Percentiles rank a stretch among this genome's conserved stretches.
Conservation (phyloP, 331 rosid species). For the Erythrophleum ivorense region DNA sequence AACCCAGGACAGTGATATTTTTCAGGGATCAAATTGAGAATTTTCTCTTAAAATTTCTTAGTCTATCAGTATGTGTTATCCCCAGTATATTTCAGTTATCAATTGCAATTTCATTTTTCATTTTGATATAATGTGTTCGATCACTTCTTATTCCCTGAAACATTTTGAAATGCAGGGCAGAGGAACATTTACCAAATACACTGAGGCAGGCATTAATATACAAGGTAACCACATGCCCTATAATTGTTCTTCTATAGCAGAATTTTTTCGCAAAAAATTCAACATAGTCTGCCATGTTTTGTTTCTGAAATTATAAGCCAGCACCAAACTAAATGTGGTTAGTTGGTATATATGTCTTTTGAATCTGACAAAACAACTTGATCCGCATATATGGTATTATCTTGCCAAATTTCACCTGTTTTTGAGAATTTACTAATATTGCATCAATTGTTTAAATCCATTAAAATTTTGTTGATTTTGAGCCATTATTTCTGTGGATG, state of each 20-base stretch:
- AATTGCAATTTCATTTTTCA: conserved; percentile 6
- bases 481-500: not conserved
- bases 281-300: not conserved
- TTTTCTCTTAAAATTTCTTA: not conserved
- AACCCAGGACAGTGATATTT: not conserved
- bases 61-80: conserved; percentile 7
- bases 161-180: conserved; percentile 72
- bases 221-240: conserved; percentile 54
- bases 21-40: not conserved
- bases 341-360: not conserved
- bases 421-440: not conserved
- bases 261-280: not conserved
- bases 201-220: conserved; percentile 93
- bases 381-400: not conserved
- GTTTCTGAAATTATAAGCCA: not conserved
- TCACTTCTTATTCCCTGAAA: conserved; percentile 3
- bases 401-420: not conserved
- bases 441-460: not conserved
- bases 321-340: not conserved
- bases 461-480: not conserved
- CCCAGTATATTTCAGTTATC: conserved; percentile 26
- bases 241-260: conserved; percentile 5
- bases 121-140: not conserved
- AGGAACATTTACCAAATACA: conserved; percentile 95
- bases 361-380: conserved; percentile 5